These are phyloP conservation scores for Boletales sp. DNA, from an alignment of 768 basidiomycete species.

Conservation along the genomic window DNA sequence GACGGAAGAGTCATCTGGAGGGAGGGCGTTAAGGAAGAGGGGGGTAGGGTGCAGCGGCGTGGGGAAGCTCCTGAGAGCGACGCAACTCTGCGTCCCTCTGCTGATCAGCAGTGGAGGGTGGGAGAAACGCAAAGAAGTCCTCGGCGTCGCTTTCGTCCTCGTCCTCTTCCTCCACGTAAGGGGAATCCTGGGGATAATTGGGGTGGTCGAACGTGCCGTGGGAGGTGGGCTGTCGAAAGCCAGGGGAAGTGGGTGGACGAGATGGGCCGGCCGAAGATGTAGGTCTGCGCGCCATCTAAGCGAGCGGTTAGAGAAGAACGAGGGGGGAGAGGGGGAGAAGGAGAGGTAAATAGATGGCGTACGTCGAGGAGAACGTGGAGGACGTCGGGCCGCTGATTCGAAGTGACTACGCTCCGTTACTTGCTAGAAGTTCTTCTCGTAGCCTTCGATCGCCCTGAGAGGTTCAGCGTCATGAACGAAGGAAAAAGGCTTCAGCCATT, in stretches of 20 bases:
- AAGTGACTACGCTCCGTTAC: no score
- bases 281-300: slow-evolving; percentile 27
- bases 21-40: slow-evolving; percentile 19
- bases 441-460: no score
- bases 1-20: slow-evolving; percentile 25
- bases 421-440: no score
- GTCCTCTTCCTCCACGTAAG: slow-evolving; percentile 45
- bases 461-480: no score
- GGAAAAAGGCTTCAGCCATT: no score
- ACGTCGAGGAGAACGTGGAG: slow-evolving; percentile 1
- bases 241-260: slow-evolving; percentile 27
- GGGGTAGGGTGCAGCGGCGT: slow-evolving; percentile 20
- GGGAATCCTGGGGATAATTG: slow-evolving; percentile 16
- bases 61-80: slow-evolving; percentile 23
- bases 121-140: slow-evolving; percentile 86
- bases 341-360: background rate
- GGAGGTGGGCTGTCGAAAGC: slow-evolving; percentile 10
- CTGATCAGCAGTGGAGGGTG: slow-evolving; percentile 71
- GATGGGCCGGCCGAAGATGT: slow-evolving; percentile 29
- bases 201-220: slow-evolving; percentile 14
- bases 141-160: slow-evolving; percentile 77
- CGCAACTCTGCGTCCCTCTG: slow-evolving; percentile 27
- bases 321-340: background rate
- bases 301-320: slow-evolving; percentile 1
- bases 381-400: slow-evolving; percentile 9